Evolutionary conservation across 352 stramenopile species (phyloP), one percentile per base, ranked within the genome.

Genomic region (Pythium dissimile): DNA sequence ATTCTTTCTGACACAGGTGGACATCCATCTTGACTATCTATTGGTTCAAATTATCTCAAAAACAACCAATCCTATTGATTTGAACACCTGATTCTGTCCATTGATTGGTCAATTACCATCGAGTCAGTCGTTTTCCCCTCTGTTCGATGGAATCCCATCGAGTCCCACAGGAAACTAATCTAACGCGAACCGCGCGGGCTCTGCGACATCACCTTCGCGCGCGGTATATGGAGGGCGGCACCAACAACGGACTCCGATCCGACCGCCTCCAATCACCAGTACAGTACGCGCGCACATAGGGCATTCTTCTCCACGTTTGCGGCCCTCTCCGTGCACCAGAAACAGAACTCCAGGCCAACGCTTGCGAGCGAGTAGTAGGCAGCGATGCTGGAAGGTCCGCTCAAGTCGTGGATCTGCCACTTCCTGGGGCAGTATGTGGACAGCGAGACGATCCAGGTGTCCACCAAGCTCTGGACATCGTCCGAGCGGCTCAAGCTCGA

Each of bases 401-500:
- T 96, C 69, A 93, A 93, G 82, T 91, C 84, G 46, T 93, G 85
- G 77, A 88, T 94, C 51, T 64, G 71, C 51, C 77, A 91, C 54
- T 94, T 96, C 56, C 65, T 96, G 24, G 86, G 80, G 8, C 79
- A 94, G 39, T 96, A 94, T 70, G 86, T 96, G 26, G 84, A 96
- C 62, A 93, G 83, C 39, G 70, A 94, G 48, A 90, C 73, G 37
- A 67, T 95, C 45, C 82, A 89, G 32, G 78, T 96, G 26, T 92
- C 81, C n/a, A 82, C 80, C 21, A 94, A 94, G 63, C 80, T 95
- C 5, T 94, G 83, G 84, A 88, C 87, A 35, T 89, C 84, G 23
- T 94, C 82, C 24, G 84, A 96, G 67, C 76, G 83, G 6, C 77
- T 96, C 9, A 92, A 92, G 63, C 85, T 94, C 62, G 81, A 94